Conservation (phyloP, 495 filamentous ascomycete species). For the Xylaria sp. region DNA sequence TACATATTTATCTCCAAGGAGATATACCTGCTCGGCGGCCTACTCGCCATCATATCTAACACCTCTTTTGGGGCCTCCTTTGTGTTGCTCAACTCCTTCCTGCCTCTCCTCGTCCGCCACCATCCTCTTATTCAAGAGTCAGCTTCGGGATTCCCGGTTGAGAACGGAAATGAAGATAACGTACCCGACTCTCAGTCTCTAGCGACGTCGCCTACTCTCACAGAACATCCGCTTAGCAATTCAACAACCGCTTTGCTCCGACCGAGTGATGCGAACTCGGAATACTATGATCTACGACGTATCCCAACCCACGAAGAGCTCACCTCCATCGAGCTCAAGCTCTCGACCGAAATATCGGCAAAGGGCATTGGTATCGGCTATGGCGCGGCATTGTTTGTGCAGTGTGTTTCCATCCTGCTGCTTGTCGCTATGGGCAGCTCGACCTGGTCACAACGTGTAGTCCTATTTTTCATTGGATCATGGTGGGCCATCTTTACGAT, state of each 20-base stretch:
- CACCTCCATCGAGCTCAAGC: conserved; percentile 69
- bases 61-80: conserved; percentile 88
- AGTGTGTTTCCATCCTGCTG: conserved; percentile 76
- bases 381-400: conserved; percentile 78
- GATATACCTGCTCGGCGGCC: conserved; percentile 78
- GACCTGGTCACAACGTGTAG: conserved; percentile 78
- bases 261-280: conserved; percentile 33
- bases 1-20: conserved; percentile 79
- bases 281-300: conserved; percentile 45
- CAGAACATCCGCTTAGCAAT: conserved; percentile 41
- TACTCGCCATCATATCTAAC: conserved; percentile 89
- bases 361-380: conserved; percentile 93
- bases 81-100: conserved; percentile 83
- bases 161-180: conserved; percentile 31
- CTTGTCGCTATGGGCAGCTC: conserved; percentile 73
- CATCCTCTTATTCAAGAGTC: conserved; percentile 63
- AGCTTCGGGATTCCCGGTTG: conserved; percentile 38
- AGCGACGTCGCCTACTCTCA: conserved; percentile 36
- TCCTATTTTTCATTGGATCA: conserved; percentile 83
- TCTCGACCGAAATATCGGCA: conserved; percentile 87
- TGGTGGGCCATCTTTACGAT: conserved; percentile 97
- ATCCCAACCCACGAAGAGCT: conserved; percentile 49
- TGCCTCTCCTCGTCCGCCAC: conserved; percentile 80
- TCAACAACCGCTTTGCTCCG: conserved; percentile 56
- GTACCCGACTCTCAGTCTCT: conserved; percentile 31